Evolutionary conservation across 352 stramenopile genomes (phyloP), one percentile per base, ranked within the genome.

Genomic region (Thraustotheca clavata): DNA sequence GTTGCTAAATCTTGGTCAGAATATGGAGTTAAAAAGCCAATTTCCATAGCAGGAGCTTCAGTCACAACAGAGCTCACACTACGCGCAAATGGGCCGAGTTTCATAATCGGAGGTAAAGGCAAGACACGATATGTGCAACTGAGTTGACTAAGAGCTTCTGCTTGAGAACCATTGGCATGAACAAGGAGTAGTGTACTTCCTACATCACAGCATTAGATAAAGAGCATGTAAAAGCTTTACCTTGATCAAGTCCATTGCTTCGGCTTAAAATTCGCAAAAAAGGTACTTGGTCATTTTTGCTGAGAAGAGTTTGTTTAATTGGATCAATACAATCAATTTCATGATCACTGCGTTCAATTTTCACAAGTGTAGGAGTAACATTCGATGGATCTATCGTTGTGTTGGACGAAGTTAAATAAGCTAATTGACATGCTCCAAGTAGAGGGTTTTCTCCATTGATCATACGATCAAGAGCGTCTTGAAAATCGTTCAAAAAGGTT

Each of bases 51-150:
- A 18, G 83, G 83, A 2, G 73, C 69, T 14, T 65, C 61, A 2
- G 69, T 40, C 1, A 69, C 71, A n/a, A 49, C n/a, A 34, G 86
- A 75, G 11, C 65, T 65, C 40, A 73, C 68, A 36, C 74, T 86
- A 29, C 78, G 68, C 4, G 78, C 78, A 20, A 93, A 86, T 11
- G 83, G 83, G 70, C 85, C 74, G 20, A 93, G 67, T 65, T 91
- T 93, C 36, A 69, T 63, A 40, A 92, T 73, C 26, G 70, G 39
- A 5, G 77, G 77, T 26, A 88, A 39, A 34, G 76, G 59, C 36
- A 80, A 59, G 31, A 87, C 70, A 35, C 55, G 71, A 5, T 76
- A 73, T 31, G 86, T 72, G 33, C 79, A 87, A n/a, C 71, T 62
- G 16, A 88, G 60, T 0, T 46, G 65, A 49, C 71, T 69, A 67